Evolutionary conservation across 1,284 basidiomycete genomes (phyloP).

Genomic region (Cutaneotrichosporon dermatis): DNA sequence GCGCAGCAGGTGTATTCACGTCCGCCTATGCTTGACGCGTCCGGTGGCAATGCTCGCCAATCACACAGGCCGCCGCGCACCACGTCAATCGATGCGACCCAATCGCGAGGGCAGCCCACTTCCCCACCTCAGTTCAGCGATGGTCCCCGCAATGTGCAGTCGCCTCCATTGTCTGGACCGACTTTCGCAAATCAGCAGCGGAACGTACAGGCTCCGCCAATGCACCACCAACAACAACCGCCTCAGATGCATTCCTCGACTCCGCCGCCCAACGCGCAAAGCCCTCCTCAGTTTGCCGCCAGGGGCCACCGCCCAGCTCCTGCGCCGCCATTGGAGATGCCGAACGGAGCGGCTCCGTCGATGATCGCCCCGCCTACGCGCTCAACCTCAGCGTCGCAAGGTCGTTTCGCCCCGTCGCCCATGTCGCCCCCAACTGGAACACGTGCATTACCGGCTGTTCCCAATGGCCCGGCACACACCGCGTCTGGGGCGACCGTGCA

Average conservation of each 20-base stretch:
- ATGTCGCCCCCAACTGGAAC: neutral
- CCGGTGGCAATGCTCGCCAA: neutral
- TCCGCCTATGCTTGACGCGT: slow-evolving; percentile 14
- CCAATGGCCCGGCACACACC: neutral
- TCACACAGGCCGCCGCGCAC: neutral
- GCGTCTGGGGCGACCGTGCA: neutral
- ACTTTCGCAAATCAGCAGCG: neutral
- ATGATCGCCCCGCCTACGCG: neutral
- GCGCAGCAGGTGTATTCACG: slow-evolving; percentile 16
- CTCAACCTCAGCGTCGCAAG: neutral
- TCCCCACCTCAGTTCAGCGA: neutral
- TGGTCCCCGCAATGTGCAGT: too few species aligned
- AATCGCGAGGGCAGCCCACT: neutral
- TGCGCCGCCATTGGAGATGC: neutral
- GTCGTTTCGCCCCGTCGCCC: neutral
- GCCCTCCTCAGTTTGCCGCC: too few species aligned
- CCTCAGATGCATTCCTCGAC: neutral
- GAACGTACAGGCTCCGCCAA: neutral
- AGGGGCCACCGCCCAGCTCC: neutral
- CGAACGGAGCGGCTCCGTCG: neutral
- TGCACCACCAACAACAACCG: neutral
- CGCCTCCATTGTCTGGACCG: too few species aligned
- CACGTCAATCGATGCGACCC: neutral
- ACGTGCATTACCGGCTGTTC: neutral
- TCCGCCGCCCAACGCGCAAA: neutral